Conservation (phyloP, 371 early-diverging fungal genomes). For the Circinella umbellata region DNA sequence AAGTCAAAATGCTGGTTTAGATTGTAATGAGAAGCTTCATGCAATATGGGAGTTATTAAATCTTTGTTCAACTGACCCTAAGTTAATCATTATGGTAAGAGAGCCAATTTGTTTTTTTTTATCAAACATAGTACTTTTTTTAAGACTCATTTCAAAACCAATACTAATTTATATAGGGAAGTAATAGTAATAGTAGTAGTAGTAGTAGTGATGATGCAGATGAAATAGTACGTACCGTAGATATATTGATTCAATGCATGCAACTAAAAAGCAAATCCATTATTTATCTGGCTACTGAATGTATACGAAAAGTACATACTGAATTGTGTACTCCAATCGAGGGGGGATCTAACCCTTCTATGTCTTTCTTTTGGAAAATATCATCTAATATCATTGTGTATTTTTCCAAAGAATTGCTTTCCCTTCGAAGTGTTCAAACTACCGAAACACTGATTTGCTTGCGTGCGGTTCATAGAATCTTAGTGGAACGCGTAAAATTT, state of each 20-base stretch:
- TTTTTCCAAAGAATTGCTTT: conserved; percentile 49
- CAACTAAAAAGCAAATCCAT: neutral
- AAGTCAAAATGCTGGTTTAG: neutral
- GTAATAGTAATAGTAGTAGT: neutral
- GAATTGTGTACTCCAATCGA: conserved; percentile 56
- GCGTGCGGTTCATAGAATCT: neutral
- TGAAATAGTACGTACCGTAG: neutral
- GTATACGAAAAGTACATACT: conserved; percentile 62
- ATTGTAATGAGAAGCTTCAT: neutral
- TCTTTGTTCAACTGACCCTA: neutral
- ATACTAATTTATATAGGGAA: no score
- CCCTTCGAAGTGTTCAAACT: neutral
- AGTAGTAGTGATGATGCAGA: neutral
- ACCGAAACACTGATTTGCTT: neutral
- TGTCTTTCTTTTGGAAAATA: conserved; percentile 67
- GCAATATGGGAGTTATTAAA: neutral
- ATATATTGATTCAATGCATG: conserved; percentile 5
- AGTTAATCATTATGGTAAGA: neutral
- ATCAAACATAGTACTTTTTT: neutral
- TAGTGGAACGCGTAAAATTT: neutral
- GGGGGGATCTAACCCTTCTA: conserved; percentile 54
- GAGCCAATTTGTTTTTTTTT: no score
- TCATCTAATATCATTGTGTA: conserved; percentile 51
- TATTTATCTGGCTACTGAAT: conserved; percentile 56
- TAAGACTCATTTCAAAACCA: neutral